These are phyloP conservation scores for Nissolia schottii DNA, from an alignment of 306 rosid genomes.

Conservation along the genomic window DNA sequence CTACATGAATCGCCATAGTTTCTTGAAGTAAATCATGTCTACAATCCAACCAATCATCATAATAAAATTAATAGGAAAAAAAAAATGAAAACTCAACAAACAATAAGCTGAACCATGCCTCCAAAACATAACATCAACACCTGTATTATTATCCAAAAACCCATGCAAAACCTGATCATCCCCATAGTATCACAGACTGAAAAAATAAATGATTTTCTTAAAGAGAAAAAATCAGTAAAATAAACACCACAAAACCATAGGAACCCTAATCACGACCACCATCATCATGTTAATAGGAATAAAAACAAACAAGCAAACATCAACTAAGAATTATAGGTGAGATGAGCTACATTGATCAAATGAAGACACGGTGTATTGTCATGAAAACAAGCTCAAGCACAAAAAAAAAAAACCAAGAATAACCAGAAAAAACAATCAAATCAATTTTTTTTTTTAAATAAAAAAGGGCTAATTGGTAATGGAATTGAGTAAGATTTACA, in stretches of 20 bases:
- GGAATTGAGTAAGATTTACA: constrained; percentile 15
- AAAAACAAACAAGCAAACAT: no score
- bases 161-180: background rate
- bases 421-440: background rate
- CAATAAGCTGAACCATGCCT: no score
- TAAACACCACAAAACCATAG: no score
- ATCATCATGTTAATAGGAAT: background rate
- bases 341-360: no score
- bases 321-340: no score
- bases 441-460: background rate
- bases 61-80: background rate
- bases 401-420: background rate
- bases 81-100: no score
- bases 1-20: no score
- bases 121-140: background rate
- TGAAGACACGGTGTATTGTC: no score
- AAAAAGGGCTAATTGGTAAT: background rate
- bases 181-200: no score
- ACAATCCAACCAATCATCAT: background rate
- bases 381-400: background rate
- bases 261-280: no score
- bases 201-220: no score
- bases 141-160: background rate
- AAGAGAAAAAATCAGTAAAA: no score
- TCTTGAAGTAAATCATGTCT: background rate